Evolutionary conservation across 2,329 filamentous ascomycete genomes (phyloP), one percentile per base, ranked within the genome.

Genomic region (Paecilomyces niveus): DNA sequence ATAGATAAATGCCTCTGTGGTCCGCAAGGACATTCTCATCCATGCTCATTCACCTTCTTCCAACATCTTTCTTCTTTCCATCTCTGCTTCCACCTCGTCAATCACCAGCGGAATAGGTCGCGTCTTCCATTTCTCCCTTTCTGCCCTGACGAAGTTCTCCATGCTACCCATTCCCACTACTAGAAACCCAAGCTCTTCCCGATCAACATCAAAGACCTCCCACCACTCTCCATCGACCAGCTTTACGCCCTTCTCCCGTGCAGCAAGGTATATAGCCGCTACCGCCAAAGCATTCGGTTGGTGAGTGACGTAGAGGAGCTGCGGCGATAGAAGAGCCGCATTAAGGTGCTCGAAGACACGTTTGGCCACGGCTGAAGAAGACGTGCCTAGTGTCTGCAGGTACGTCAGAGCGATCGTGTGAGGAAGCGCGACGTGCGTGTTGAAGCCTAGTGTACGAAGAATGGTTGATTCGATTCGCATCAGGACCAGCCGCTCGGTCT

Each of bases 141-240:
- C 86, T 50, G 80, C 80, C 60, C 74, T 76, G 57, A 86, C 85
- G 75, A 89, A 91, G 0, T 84, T 86, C 62, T 89, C 86, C 57
- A 95, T 78, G 67, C 92, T 97, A 61, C 85, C 80, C 83, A 97
- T 84, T 0, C 83, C 92, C 10, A 97, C 90, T 3, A 96, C 92
- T 59, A 97, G 75, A 66, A 97, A 97, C 0, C 94, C 94, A 35
- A 99, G 80, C 71, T 96, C 92, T 78, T 99, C 94, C 55, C 94
- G 82, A 67, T 97, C 92, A 7, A 94, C 90, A 73, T 99, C 94
- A 72, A 97, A 97, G 0, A 97, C 90, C 74, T 97, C 92, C 94
- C 94, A 99, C 94, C 94, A 99, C 62, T 90, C 87, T 54, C 84
- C 85, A 62, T 89, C 89, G 0, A 93, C 91, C 75, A 97, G 81